Conservation (phyloP, 129 eudicot genomes). For the Mikania micrantha region DNA sequence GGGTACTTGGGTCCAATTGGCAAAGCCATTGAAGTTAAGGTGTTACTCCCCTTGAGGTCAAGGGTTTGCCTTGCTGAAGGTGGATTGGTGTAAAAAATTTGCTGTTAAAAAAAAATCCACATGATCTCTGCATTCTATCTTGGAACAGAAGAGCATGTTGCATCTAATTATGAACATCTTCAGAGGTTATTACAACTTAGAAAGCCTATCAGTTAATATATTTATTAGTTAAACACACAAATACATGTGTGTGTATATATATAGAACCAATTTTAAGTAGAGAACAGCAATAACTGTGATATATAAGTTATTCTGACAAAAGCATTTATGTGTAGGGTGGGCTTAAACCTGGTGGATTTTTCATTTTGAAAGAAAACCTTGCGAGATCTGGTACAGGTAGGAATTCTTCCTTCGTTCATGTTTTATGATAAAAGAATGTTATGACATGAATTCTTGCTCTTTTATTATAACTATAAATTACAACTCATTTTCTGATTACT, state of each 20-base stretch:
- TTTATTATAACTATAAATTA: not conserved
- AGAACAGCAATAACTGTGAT: no score
- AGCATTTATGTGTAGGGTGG: conserved; percentile 53
- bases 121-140: not conserved
- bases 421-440: not conserved
- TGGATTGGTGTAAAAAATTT: no score
- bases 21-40: no score
- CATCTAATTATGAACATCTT: not conserved
- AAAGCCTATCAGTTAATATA: not conserved
- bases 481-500: not conserved
- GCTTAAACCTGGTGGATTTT: conserved; percentile 87
- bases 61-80: no score
- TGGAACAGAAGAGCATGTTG: not conserved
- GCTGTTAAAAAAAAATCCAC: not conserved
- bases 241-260: no score
- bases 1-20: no score
- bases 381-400: conserved; percentile 60
- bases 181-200: not conserved
- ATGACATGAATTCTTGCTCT: not conserved
- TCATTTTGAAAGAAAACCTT: conserved; percentile 81
- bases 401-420: not conserved
- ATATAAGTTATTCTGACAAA: conserved; percentile 9
- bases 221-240: not conserved
- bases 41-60: no score
- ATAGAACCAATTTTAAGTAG: no score